Conservation (phyloP, 257 asterid species). For the Coffea eugenioides region DNA sequence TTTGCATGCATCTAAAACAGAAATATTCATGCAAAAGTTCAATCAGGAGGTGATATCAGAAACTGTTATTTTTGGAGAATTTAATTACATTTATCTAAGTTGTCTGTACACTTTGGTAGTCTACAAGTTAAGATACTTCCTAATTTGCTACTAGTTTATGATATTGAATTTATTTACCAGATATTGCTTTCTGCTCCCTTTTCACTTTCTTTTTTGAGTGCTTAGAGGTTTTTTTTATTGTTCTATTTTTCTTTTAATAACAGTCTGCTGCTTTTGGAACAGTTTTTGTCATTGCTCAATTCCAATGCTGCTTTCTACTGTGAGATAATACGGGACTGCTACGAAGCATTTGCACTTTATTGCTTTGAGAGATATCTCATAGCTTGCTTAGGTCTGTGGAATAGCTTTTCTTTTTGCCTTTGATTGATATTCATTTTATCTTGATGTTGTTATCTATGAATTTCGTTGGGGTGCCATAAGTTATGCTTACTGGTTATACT, state of each 20-base stretch:
- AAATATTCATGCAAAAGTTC: neutral
- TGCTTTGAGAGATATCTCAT: slow-evolving; percentile 99
- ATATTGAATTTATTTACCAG: neutral
- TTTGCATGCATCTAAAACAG: neutral
- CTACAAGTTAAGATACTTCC: neutral
- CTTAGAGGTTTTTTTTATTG: neutral
- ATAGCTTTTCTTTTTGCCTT: slow-evolving; percentile 16
- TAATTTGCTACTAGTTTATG: neutral
- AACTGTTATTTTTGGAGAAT: neutral
- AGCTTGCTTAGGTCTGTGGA: slow-evolving; percentile 89
- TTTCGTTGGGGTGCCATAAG: neutral
- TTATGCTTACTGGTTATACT: neutral
- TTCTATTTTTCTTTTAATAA: neutral
- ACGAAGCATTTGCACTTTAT: slow-evolving; percentile 95
- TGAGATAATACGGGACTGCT: slow-evolving; percentile 89
- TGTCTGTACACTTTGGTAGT: neutral
- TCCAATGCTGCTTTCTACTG: slow-evolving; percentile 79
- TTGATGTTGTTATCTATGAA: neutral
- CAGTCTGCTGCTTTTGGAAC: slow-evolving; percentile 21
- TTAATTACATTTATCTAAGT: neutral
- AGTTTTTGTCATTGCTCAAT: slow-evolving; percentile 78
- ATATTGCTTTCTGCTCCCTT: neutral
- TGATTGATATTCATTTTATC: slow-evolving; percentile 10
- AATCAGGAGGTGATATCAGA: neutral
- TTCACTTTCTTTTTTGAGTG: neutral